Percentiles rank a stretch among this genome's conserved stretches.
Conservation (phyloP, 2,329 filamentous ascomycete genomes). For the Ceratocystis albifundus region DNA sequence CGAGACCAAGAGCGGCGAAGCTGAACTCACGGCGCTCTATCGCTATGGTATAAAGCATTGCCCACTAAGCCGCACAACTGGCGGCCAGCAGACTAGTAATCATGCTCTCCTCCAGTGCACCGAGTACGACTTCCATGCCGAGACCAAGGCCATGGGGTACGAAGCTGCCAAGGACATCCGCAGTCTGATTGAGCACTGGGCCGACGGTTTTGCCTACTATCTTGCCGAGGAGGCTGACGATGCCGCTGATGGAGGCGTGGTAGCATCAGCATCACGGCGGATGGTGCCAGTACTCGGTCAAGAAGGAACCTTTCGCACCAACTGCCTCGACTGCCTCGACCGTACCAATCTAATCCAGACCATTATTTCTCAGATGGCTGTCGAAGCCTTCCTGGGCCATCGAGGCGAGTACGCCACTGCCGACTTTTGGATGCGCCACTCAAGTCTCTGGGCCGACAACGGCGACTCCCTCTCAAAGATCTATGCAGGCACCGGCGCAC, state of each 20-base stretch:
- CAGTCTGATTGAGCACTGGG: conserved; percentile 63
- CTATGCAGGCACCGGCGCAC: conserved; percentile 87
- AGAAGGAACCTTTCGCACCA: conserved; percentile 89
- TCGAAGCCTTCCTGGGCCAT: conserved; percentile 72
- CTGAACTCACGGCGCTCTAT: conserved; percentile 71
- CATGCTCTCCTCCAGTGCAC: conserved; percentile 68
- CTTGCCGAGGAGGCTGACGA: conserved; percentile 62
- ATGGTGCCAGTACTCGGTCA: conserved; percentile 71
- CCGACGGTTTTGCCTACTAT: conserved; percentile 86
- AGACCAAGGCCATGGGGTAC: conserved; percentile 79
- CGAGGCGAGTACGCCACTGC: conserved; percentile 55
- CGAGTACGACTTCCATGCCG: conserved; percentile 93
- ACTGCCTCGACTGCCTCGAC: conserved; percentile 91
- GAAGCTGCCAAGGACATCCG: conserved; percentile 81
- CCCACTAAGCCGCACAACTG: conserved; percentile 49
- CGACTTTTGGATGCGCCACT: conserved; percentile 88
- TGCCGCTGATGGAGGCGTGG: conserved; percentile 33
- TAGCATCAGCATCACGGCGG: conserved; percentile 30
- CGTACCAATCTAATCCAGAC: conserved; percentile 94
- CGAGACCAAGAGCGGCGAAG: conserved; percentile 73
- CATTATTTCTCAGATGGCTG: conserved; percentile 84
- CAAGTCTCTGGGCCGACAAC: conserved; percentile 92
- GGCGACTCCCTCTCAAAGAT: conserved; percentile 89
- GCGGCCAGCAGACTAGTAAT: conserved; percentile 35
- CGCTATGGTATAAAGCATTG: conserved; percentile 64